Conservation (phyloP, 768 basidiomycete species). For the Calocybe gangraenosa region DNA sequence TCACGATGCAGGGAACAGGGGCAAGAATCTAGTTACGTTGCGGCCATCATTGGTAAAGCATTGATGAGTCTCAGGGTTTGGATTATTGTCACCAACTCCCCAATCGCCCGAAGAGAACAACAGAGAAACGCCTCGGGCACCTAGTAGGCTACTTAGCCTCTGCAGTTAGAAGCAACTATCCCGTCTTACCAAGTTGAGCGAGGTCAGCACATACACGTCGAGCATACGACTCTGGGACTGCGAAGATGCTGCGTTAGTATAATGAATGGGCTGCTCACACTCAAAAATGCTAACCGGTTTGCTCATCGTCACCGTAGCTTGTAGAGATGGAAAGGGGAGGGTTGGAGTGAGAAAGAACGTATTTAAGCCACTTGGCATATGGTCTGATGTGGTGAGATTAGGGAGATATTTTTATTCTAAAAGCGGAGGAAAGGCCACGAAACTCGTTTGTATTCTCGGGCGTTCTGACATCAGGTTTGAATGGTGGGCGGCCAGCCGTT, state of each 20-base stretch:
- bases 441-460: conserved; percentile 37
- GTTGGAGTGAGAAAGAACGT: conserved; percentile 37
- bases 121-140: conserved; percentile 62
- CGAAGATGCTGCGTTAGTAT: conserved; percentile 3
- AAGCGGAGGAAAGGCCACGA: background rate
- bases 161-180: too few species aligned
- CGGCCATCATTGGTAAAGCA: conserved; percentile 59
- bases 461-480: conserved; percentile 40
- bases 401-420: background rate
- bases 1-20: conserved; percentile 56
- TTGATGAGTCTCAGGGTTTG: conserved; percentile 44
- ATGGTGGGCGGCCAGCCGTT: conserved; percentile 59
- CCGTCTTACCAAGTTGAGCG: conserved; percentile 52
- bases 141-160: too few species aligned
- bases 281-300: conserved; percentile 48
- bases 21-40: conserved; percentile 51
- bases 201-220: conserved; percentile 53
- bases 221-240: conserved; percentile 58
- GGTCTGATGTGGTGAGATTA: conserved; percentile 15
- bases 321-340: conserved; percentile 64
- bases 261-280: background rate
- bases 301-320: conserved; percentile 71
- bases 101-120: conserved; percentile 63
- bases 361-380: conserved; percentile 55
- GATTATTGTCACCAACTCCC: conserved; percentile 64